Evolutionary conservation across 2,329 filamentous ascomycete genomes (phyloP).

Genomic region (Spiromastix sp.): DNA sequence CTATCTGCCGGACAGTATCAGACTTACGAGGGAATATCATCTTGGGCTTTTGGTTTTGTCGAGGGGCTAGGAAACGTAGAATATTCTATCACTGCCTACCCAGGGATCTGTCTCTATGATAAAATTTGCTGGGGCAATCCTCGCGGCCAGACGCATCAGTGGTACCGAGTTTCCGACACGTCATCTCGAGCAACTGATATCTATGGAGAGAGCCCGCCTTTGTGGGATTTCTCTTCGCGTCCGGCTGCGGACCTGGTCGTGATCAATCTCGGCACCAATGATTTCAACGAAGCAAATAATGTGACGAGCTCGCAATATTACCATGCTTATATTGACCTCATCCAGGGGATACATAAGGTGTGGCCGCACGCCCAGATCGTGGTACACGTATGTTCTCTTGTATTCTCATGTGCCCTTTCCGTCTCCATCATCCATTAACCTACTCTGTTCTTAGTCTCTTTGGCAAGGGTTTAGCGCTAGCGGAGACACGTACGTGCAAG

Average conservation of each 20-base stretch:
- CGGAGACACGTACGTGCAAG: not conserved
- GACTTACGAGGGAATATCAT: constrained; percentile 48
- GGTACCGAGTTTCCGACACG: constrained; percentile 48
- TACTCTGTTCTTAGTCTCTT: too few relatives aligned
- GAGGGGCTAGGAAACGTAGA: constrained; percentile 50
- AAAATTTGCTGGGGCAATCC: constrained; percentile 45
- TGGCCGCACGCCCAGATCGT: constrained; percentile 35
- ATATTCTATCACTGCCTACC: constrained; percentile 47
- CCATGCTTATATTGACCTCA: constrained; percentile 31
- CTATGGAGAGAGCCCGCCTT: constrained; percentile 12
- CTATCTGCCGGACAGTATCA: constrained; percentile 47
- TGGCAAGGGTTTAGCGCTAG: not conserved
- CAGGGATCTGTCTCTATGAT: constrained; percentile 48
- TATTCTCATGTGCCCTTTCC: constrained; percentile 31
- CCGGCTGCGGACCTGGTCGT: constrained; percentile 32
- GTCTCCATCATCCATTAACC: too few relatives aligned
- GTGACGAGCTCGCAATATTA: constrained; percentile 29
- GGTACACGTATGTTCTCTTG: constrained; percentile 42
- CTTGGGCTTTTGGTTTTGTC: constrained; percentile 46
- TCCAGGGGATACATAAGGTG: constrained; percentile 29
- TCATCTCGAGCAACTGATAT: constrained; percentile 35
- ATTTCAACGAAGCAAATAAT: constrained; percentile 33
- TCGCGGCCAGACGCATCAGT: constrained; percentile 44
- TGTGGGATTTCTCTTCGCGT: constrained; percentile 24
- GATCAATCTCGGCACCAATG: constrained; percentile 40